Evolutionary conservation across 257 asterid species (phyloP).

Genomic region (Eucommia ulmoides): DNA sequence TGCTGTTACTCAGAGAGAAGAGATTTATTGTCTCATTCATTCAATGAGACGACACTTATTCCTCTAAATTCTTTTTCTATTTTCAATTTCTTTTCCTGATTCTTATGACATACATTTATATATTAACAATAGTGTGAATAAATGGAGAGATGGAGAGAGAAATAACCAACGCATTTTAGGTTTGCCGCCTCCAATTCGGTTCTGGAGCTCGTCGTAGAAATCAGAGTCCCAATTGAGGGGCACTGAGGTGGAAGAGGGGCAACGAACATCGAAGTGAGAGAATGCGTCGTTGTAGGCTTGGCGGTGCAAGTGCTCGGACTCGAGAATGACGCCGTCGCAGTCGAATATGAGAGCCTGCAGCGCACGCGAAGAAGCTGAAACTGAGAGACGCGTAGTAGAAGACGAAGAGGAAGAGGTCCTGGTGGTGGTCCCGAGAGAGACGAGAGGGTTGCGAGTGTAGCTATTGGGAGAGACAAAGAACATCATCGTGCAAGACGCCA

Average conservation of each 20-base stretch:
- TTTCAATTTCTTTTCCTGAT: too few relatives aligned
- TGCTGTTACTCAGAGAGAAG: too few relatives aligned
- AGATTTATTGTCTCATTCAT: too few relatives aligned
- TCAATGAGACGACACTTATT: too few relatives aligned
- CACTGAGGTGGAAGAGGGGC: conserved; percentile 29
- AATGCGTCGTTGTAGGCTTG: conserved; percentile 94
- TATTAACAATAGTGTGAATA: too few relatives aligned
- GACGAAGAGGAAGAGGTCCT: conserved; percentile 7
- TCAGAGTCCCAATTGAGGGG: conserved; percentile 66
- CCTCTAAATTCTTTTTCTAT: too few relatives aligned
- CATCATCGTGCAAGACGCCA: conserved; percentile 47
- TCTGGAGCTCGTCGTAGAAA: conserved; percentile 81
- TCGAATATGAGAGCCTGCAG: conserved; percentile 79
- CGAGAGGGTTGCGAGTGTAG: conserved; percentile 20
- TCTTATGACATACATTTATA: too few relatives aligned
- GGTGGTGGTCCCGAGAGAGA: conserved; percentile 16
- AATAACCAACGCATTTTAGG: conserved; percentile 94
- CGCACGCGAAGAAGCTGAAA: conserved; percentile 40
- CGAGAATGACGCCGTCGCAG: conserved; percentile 84
- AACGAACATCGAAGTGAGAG: conserved; percentile 64
- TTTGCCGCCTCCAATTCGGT: conserved; percentile 80
- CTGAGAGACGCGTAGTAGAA: conserved; percentile 12
- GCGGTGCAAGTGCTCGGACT: conserved; percentile 92
- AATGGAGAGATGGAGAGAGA: background rate
- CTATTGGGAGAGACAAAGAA: conserved; percentile 36